Evolutionary conservation across 805 yeast species (phyloP).

Genomic region (Cyberlindnera maclurae): DNA sequence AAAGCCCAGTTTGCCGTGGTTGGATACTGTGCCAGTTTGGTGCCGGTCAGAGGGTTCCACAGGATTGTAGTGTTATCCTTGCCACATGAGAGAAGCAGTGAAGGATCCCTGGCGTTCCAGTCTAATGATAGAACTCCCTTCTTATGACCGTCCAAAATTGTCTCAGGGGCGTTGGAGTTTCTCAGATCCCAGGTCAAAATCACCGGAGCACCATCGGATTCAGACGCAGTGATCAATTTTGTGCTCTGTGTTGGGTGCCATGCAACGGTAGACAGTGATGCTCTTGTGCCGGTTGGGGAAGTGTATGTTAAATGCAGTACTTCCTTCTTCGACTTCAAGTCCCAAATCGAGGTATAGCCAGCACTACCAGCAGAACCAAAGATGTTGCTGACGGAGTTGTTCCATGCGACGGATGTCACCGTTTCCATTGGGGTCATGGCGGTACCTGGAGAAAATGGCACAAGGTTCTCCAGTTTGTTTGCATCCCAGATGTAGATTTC

Average conservation of each 20-base stretch:
- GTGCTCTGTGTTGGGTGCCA: constrained; percentile 96
- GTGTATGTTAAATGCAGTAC: constrained; percentile 77
- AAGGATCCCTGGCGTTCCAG: constrained; percentile 85
- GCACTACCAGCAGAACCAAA: constrained; percentile 84
- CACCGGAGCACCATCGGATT: constrained; percentile 70
- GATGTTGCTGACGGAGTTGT: constrained; percentile 72
- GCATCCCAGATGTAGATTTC: constrained; percentile 91
- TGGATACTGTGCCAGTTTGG: constrained; percentile 78
- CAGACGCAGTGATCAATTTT: constrained; percentile 80
- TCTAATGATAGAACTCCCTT: constrained; percentile 87
- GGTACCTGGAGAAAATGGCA: constrained; percentile 59
- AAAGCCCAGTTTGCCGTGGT: constrained; percentile 92
- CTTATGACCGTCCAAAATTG: constrained; percentile 67
- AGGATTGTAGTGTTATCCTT: constrained; percentile 80
- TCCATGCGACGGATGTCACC: constrained; percentile 82
- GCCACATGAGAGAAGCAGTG: constrained; percentile 80
- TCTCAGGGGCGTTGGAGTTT: constrained; percentile 87
- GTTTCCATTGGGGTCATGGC: constrained; percentile 78
- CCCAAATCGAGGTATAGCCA: constrained; percentile 92
- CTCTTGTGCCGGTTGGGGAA: constrained; percentile 43
- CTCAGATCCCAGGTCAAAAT: constrained; percentile 91
- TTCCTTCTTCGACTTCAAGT: constrained; percentile 78
- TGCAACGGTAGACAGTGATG: constrained; percentile 72
- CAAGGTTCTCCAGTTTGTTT: constrained; percentile 44
- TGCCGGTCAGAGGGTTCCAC: constrained; percentile 84